These are phyloP conservation scores for Claviceps cyperi DNA, from an alignment of 2,329 filamentous ascomycete species.

Conservation along the genomic window DNA sequence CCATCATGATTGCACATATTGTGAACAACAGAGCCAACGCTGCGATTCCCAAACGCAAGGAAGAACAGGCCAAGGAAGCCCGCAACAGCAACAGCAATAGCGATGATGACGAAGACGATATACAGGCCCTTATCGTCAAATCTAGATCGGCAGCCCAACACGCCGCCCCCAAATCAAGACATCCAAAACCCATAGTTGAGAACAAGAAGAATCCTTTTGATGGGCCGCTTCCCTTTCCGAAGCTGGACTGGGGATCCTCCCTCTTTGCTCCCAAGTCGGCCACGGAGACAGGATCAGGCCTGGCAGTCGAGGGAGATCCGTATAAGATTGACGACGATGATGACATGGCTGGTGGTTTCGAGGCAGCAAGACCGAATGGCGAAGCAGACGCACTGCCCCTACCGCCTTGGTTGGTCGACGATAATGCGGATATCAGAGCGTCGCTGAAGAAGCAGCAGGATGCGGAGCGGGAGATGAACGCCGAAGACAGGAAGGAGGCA, in stretches of 20 bases:
- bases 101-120: conserved; percentile 68
- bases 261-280: conserved; percentile 33
- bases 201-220: conserved; percentile 51
- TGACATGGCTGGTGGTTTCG: conserved; percentile 50
- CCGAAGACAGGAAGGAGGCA: conserved; percentile 44
- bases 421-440: conserved; percentile 48
- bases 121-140: conserved; percentile 60
- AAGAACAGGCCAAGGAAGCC: conserved; percentile 7
- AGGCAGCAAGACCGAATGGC: conserved; percentile 28
- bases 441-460: conserved; percentile 43
- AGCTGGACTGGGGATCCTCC: conserved; percentile 54
- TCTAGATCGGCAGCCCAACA: conserved; percentile 45
- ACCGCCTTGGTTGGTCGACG: conserved; percentile 60
- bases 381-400: conserved; percentile 43
- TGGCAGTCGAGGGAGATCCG: not conserved
- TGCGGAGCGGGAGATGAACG: conserved; percentile 45
- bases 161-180: conserved; percentile 9
- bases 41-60: conserved; percentile 31
- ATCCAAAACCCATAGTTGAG: conserved; percentile 24
- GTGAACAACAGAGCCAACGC: conserved; percentile 61
- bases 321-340: conserved; percentile 22
- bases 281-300: conserved; percentile 10
- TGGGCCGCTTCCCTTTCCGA: conserved; percentile 83
- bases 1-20: conserved; percentile 55
- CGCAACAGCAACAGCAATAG: conserved; percentile 51